Evolutionary conservation across 164 flowering plant genomes (phyloP).

Genomic region (Malania oleifera): DNA sequence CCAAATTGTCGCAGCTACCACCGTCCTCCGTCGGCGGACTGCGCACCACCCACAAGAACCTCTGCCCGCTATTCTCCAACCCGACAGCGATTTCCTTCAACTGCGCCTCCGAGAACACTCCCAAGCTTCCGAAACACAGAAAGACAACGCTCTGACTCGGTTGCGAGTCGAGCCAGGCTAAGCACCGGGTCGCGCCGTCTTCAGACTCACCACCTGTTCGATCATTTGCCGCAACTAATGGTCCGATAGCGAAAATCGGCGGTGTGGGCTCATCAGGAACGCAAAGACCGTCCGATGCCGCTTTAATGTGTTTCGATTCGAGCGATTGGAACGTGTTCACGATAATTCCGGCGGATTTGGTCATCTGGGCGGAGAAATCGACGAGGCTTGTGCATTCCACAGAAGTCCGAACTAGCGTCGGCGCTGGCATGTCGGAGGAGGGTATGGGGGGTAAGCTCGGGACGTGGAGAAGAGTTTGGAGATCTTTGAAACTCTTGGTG

Average conservation of each 20-base stretch:
- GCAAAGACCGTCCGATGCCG: conserved; percentile 17
- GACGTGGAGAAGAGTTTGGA: not conserved
- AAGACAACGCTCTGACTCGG: conserved; percentile 15
- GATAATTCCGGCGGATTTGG: conserved; percentile 24
- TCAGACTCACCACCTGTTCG: not conserved
- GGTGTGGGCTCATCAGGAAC: conserved; percentile 16
- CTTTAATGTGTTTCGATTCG: conserved; percentile 15
- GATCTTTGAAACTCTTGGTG: conserved; percentile 17
- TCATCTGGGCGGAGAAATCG: not conserved
- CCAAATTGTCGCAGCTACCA: not conserved
- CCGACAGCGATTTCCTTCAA: conserved; percentile 18
- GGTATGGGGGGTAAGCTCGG: not conserved
- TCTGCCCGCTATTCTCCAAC: conserved; percentile 15
- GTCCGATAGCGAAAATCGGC: conserved; percentile 17
- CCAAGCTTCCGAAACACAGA: conserved; percentile 17
- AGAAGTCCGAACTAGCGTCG: not conserved
- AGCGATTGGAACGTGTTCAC: conserved; percentile 30
- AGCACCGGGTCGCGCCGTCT: not conserved
- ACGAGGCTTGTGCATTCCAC: not conserved
- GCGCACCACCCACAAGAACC: conserved; percentile 20
- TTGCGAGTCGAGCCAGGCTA: conserved; percentile 17
- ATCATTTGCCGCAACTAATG: not conserved
- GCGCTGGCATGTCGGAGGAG: not conserved
- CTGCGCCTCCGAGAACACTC: conserved; percentile 7
- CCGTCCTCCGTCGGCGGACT: conserved; percentile 12